These are phyloP conservation scores for Trichosanthes cucumerina DNA, from an alignment of 306 rosid genomes.

Conservation along the genomic window DNA sequence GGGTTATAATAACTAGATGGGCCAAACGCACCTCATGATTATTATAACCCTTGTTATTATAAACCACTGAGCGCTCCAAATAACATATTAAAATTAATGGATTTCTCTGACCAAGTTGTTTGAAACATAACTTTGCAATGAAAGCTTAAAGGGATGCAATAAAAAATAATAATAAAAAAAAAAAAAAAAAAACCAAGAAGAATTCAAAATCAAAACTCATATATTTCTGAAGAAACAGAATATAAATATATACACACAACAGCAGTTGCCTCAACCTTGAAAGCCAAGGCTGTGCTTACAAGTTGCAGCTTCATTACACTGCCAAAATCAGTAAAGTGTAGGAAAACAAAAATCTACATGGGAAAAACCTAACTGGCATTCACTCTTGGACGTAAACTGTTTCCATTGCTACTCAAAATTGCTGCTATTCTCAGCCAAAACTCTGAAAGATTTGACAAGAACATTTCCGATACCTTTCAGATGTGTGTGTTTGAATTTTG, in stretches of 20 bases:
- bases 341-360: background rate
- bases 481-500: background rate
- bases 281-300: background rate
- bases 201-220: background rate
- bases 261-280: conserved; percentile 7
- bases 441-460: background rate
- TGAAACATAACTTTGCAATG: background rate
- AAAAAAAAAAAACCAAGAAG: background rate
- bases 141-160: background rate
- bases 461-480: background rate
- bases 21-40: too few species aligned
- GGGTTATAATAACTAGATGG: too few species aligned
- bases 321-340: background rate
- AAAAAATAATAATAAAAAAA: too few species aligned
- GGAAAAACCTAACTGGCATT: background rate
- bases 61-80: too few species aligned
- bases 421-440: background rate
- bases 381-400: background rate
- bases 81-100: background rate
- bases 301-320: conserved; percentile 1
- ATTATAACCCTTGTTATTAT: too few species aligned
- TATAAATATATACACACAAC: background rate
- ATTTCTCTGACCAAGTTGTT: background rate
- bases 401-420: conserved; percentile 1
- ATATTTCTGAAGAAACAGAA: background rate